Percentiles rank a stretch among this genome's conserved stretches.
These are phyloP conservation scores for Jaapia argillacea DNA, from an alignment of 768 basidiomycete genomes.

Conservation along the genomic window DNA sequence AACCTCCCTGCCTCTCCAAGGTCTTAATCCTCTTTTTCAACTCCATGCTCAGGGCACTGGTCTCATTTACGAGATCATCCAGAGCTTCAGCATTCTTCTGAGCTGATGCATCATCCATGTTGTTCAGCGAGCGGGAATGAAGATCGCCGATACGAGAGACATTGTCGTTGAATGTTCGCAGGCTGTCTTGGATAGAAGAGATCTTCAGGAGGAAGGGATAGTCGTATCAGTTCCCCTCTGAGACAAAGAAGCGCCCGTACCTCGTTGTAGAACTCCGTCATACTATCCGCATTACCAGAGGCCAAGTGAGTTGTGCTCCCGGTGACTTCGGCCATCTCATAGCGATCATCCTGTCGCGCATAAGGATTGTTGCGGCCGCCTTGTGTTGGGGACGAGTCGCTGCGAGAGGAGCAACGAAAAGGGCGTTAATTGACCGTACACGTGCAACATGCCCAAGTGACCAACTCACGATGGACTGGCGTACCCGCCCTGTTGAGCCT, in stretches of 20 bases:
- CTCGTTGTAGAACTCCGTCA: constrained; percentile 69
- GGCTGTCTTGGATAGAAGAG: constrained; percentile 35
- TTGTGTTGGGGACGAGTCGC: constrained; percentile 61
- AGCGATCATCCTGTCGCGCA: constrained; percentile 54
- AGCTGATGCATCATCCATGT: constrained; percentile 35
- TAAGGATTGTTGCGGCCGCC: constrained; percentile 48
- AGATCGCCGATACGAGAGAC: constrained; percentile 36
- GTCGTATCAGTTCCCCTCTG: neutral
- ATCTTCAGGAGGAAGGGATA: constrained; percentile 22
- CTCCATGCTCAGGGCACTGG: constrained; percentile 44
- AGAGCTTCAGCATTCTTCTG: constrained; percentile 34
- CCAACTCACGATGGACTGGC: constrained; percentile 22
- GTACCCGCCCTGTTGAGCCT: constrained; percentile 62
- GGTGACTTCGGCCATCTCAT: constrained; percentile 66
- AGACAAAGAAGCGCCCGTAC: constrained; percentile 25
- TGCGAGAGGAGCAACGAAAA: constrained; percentile 12
- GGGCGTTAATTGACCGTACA: neutral
- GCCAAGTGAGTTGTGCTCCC: constrained; percentile 45
- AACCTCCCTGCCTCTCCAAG: constrained; percentile 33
- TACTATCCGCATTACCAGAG: constrained; percentile 36
- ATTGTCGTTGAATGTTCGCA: constrained; percentile 34
- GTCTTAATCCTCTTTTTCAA: constrained; percentile 52
- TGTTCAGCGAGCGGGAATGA: constrained; percentile 39
- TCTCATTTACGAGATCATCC: constrained; percentile 49
- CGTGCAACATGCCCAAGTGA: constrained; percentile 5